Base-by-base conservation (phyloP, 1,284 basidiomycete species). In the Amylostereum chailletii region DNA sequence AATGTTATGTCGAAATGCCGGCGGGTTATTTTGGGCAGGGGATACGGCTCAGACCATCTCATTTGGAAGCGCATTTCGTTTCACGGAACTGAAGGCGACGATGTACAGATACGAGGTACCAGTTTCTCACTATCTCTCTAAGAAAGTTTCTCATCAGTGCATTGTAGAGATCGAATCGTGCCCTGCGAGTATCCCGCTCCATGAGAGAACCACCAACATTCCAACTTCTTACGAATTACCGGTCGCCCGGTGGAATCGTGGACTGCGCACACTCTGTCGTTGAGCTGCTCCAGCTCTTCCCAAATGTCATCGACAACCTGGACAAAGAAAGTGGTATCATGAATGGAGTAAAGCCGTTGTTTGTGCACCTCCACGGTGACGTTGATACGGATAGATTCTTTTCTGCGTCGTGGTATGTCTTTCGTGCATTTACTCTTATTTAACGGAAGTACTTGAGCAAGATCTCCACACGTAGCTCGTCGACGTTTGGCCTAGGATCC, bases 1-100 rank as follows among this genome's bases (percentile, higher is more conserved):
- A n/a, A 63, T 63, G 0, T 55, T 83, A 4, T 82, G 79, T 51
- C 58, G 63, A 10, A 82, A 84, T 56, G 69, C 73, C 0, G 63
- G 79, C 48, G 82, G 82, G 0, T 60, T 81, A 31, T 80, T 83
- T 55, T 85, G 78, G 77, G 82, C 82, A 2, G 83, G 81, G 0
- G 81, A 84, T 56, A 85, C 83, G 0, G 81, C 81, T 0, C 83
- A 84, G 51, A 79, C 81, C 0, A 84, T 85, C n/a, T 76, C 75
- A 0, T 68, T 74, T 3, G 82, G 81, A 0, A 81, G 77, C 48
- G 73, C 77, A 0, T 84, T 85, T 50, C 65, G 75, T 10, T 85
- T 84, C 57, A 65, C 79, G 51, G 79, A 83, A 38, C 59, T 84
- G 50, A 83, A 79, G 52, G 71, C 80, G 0, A 77, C 76, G 47